Base-by-base conservation (phyloP, 176 grass and related monocot genomes). In the Saccharum officinarum region DNA sequence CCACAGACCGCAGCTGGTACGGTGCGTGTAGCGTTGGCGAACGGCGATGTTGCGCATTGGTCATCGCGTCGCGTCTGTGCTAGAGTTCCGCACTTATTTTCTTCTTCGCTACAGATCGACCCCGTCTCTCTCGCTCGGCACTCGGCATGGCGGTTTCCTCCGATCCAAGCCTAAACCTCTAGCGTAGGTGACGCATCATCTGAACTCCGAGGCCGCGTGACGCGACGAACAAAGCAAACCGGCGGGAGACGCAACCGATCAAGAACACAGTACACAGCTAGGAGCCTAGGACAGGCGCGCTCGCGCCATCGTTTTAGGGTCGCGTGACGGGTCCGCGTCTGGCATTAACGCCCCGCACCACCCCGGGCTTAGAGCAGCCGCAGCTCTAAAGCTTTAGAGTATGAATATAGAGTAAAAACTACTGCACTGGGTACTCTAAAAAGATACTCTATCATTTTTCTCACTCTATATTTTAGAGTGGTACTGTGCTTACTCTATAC, bases 311-410 rank as follows among this genome's bases (percentile, higher is more conserved):
- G 39, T 18, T 18, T 30, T 71, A 26, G 49, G n/a, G 17, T 40
- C 67, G 49, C 80, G 67, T 41, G 49, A 16, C 2, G 67, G 36
- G 80, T 82, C 67, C 11, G 74, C 17, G 38, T 72, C 40, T 78
- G 67, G 80, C 67, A 82, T 82, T 82, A 82, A 82, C 54, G 57
- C 54, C 54, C 54, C 18, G 41, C 41, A 28, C 0, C 17, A 3
- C 7, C 52, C 52, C 52, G 2, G 52, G 65, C 65, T 34, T n/a
- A n/a, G n/a, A n/a, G n/a, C n/a, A n/a, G n/a, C n/a, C n/a, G n/a
- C n/a, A n/a, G n/a, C n/a, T n/a, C n/a, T n/a, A n/a, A n/a, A n/a
- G n/a, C n/a, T n/a, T n/a, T n/a, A n/a, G n/a, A n/a, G n/a, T n/a
- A n/a, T n/a, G n/a, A n/a, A n/a, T n/a, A n/a, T n/a, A n/a, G n/a